Base-by-base conservation (phyloP, 2,329 filamentous ascomycete genomes). In the Endoconidiophora laricicola region DNA sequence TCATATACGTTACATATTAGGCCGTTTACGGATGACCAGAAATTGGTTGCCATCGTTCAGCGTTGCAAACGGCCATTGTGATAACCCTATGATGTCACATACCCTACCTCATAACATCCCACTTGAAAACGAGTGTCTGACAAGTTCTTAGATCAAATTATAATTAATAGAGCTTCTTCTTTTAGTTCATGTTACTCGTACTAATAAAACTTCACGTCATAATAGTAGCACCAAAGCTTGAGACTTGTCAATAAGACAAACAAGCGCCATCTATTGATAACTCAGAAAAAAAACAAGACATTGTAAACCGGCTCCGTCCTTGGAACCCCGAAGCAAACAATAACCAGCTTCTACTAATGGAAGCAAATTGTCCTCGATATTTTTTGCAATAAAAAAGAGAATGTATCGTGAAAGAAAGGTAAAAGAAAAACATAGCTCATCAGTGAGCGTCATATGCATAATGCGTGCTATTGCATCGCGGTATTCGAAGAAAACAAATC, bases 321-420 rank as follows among this genome's bases (percentile, higher is more conserved):
- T 46, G 44, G 44, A 44, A 42, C 49, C 49, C 49, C 49, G 36
- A 46, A 26, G 22, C 41, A 50, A 46, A 41, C 43, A 50, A 46
- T 26, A 44, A 44, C 45, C 36, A 41, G 46, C 50, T 52, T 46
- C 42, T 22, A 33, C 46, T 49, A 26, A 23, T 29, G 16, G 33
- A 42, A 52, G 46, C 46, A 41, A 52, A 26, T 41, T 39, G 40
- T 43, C 42, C 46, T 39, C 37, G 41, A 49, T 44, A 41, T 49
- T 44, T 18, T 48, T 24, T 44, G 22, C 40, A 52, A 48, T 44
- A 22, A 49, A 22, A 33, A 29, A 42, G 38, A 38, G 29, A 36
- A 33, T 41, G 24, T 43, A 46, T 48, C 46, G 37, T 48, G 42
- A 41, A 41, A 39, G 49, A 22, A 49, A 23, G 44, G 20, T 24